Evolutionary conservation across 179 eudicot species (phyloP).

Genomic region (Spergularia azorica): DNA sequence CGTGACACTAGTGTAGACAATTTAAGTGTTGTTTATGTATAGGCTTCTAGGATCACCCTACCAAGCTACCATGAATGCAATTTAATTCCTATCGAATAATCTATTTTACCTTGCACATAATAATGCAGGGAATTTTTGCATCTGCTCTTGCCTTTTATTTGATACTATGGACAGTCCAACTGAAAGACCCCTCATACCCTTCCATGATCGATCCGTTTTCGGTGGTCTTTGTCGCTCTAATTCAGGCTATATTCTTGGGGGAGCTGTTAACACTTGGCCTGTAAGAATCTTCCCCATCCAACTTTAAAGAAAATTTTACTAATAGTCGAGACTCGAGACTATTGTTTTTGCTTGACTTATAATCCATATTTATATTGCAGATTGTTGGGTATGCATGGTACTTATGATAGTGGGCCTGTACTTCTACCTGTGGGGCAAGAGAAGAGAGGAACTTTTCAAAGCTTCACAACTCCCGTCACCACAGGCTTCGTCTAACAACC

Average conservation of each 20-base stretch:
- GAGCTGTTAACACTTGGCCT: neutral
- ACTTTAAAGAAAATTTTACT: neutral
- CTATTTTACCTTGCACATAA: no score
- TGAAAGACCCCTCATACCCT: slow-evolving; percentile 10
- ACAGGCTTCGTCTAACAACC: no score
- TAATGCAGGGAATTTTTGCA: slow-evolving; percentile 3
- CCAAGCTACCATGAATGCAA: no score
- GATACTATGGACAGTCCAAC: slow-evolving; percentile 12
- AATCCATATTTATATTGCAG: neutral
- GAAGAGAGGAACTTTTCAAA: neutral
- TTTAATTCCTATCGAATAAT: no score
- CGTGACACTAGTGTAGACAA: no score
- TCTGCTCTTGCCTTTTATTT: slow-evolving; percentile 2
- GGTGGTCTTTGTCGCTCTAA: slow-evolving; percentile 4
- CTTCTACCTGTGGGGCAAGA: neutral
- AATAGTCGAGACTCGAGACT: neutral
- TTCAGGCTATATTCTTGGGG: slow-evolving; percentile 1
- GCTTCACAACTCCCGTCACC: no score
- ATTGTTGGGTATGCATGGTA: neutral
- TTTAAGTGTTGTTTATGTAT: no score
- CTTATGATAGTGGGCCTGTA: neutral
- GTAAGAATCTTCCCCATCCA: neutral
- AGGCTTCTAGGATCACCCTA: no score
- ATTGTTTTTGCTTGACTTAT: no score
- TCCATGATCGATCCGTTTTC: slow-evolving; percentile 16